These are phyloP conservation scores for Heracleum sosnowskyi DNA, from an alignment of 129 eudicot genomes.

Conservation along the genomic window DNA sequence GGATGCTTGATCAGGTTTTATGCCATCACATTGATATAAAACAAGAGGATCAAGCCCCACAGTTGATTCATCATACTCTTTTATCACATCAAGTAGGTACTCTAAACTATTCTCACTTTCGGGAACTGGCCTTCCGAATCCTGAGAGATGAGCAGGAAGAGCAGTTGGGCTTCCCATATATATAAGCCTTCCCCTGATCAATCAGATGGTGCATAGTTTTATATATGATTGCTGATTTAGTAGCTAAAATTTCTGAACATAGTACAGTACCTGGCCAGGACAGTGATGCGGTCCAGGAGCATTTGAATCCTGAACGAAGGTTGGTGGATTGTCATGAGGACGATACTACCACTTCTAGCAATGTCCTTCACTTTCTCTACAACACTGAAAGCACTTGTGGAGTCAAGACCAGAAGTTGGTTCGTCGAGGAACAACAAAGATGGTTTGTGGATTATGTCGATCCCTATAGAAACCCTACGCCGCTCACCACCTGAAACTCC, in stretches of 20 bases:
- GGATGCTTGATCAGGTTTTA: constrained; percentile 54
- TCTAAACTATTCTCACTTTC: constrained; percentile 66
- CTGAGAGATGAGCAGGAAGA: constrained; percentile 46
- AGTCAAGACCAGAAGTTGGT: constrained; percentile 82
- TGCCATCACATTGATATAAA: constrained; percentile 61
- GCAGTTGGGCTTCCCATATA: constrained; percentile 63
- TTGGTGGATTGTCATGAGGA: constrained; percentile 87
- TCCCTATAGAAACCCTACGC: constrained; percentile 72
- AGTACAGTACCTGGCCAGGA: constrained; percentile 55
- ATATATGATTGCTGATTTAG: neutral
- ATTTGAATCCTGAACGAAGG: constrained; percentile 75
- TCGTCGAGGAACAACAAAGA: constrained; percentile 69
- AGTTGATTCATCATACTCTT: constrained; percentile 69
- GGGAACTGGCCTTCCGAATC: constrained; percentile 68
- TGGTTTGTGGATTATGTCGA: constrained; percentile 82
- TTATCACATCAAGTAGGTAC: constrained; percentile 72
- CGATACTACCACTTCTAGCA: constrained; percentile 60
- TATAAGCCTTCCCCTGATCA: constrained; percentile 59
- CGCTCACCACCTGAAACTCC: constrained; percentile 86
- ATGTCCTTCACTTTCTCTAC: constrained; percentile 83
- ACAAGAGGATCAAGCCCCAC: constrained; percentile 81
- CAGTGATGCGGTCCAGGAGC: constrained; percentile 71
- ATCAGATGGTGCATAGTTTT: neutral
- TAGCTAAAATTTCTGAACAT: neutral
- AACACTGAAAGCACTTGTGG: constrained; percentile 72